Conservation (phyloP, 2,329 filamentous ascomycete genomes). For the Xenoacremonium recifei region DNA sequence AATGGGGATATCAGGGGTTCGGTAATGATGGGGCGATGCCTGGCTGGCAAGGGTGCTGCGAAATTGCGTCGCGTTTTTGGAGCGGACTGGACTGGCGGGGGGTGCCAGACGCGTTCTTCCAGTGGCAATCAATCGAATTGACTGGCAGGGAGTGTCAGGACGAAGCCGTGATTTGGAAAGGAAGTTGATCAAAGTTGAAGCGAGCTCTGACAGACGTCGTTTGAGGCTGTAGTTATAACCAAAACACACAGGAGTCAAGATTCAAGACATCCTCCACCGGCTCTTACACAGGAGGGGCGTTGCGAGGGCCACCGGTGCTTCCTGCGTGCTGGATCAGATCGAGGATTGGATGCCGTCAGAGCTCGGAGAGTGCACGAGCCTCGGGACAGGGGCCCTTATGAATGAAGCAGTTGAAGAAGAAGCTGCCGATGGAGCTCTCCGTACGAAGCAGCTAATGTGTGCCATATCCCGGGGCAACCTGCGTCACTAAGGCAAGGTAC, state of each 20-base stretch:
- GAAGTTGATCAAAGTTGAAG: no score
- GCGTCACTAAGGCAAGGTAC: slow-evolving; percentile 6
- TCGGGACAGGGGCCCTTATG: no score
- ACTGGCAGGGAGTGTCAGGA: neutral
- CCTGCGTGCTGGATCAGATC: slow-evolving; percentile 1
- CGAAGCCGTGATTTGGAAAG: neutral
- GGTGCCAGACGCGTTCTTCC: no score
- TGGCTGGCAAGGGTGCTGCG: slow-evolving; percentile 14
- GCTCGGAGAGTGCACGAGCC: neutral
- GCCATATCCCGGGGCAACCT: slow-evolving; percentile 26
- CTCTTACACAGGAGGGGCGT: slow-evolving; percentile 1
- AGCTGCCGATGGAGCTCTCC: neutral
- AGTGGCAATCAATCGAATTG: no score
- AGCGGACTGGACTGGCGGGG: slow-evolving; percentile 1
- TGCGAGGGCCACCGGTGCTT: slow-evolving; percentile 2
- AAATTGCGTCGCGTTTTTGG: slow-evolving; percentile 25
- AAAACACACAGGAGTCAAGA: no score
- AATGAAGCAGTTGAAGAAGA: no score
- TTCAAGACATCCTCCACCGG: no score
- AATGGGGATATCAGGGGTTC: slow-evolving; percentile 1
- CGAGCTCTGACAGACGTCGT: no score
- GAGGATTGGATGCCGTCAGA: neutral
- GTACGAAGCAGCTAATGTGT: neutral
- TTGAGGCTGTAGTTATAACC: no score
- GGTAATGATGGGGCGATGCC: slow-evolving; percentile 19